Base-by-base conservation (phyloP, 805 yeast genomes). In the Wickerhamomyces bisporus region DNA sequence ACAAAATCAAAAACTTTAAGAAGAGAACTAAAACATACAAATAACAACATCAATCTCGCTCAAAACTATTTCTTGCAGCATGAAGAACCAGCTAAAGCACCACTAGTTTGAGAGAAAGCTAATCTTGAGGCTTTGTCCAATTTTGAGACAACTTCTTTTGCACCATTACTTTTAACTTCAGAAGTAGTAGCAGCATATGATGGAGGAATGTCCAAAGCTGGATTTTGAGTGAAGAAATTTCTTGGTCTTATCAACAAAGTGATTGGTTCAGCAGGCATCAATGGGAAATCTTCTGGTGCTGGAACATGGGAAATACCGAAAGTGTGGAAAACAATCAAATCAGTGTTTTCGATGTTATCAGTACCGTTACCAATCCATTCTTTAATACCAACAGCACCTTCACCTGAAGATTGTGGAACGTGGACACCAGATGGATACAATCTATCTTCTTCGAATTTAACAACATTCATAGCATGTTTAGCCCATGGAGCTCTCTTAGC, bases 271-370 rank as follows among this genome's bases (percentile, higher is more conserved):
- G 87, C 82, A 34, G 93, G 93, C 93, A 84, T 84, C 47, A 84
- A 75, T 40, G 93, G 93, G 81, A 83, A 84, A 62, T 84, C 94
- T 66, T 84, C 93, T 42, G 93, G 91, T 12, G 89, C 81, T 42
- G 94, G 94, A 75, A 83, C 80, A 60, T 84, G 94, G 25, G 91
- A 79, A 49, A 84, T 76, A 53, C 93, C 93, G 54, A 85, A 84
- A 21, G 91, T 84, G 62, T 84, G 89, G 79, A 78, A 85, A 52
- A 80, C 65, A 37, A 84, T 72, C 43, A 84, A 72, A 58, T 85
- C 93, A 28, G 86, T 79, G 65, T 79, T 71, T 48, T 76, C 82
- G 52, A 79, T 65, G 16, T 58, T 57, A 40, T 70, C 85, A 6
- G 61, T 35, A 42, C 82, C 83, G 50, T 79, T 79, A 39, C 79